A percentile compares a stretch with the other conserved stretches of the same genome.
phyloP scores from a whole-genome alignment of 2,329 filamentous ascomycete species.

The Neocucurbitaria cava region DNA sequence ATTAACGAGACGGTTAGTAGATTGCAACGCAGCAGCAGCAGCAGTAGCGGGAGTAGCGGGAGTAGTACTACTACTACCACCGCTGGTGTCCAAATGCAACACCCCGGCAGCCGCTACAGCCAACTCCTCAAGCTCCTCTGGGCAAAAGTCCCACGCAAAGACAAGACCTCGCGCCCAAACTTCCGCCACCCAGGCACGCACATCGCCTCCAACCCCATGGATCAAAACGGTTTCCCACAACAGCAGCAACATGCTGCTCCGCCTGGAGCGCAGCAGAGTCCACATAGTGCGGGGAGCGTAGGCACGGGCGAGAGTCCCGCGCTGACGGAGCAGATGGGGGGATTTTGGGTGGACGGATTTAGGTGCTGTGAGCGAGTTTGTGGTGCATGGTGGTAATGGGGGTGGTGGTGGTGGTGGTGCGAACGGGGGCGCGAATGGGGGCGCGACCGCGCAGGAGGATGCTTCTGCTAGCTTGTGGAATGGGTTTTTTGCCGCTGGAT shows the following conservation, averaged over 20 bases:
- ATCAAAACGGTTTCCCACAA: slow-evolving; percentile 32
- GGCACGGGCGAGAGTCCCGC: slow-evolving; percentile 50
- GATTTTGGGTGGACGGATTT: slow-evolving; percentile 60
- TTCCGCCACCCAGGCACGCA: slow-evolving; percentile 44
- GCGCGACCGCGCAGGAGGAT: slow-evolving; percentile 34
- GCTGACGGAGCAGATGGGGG: slow-evolving; percentile 55
- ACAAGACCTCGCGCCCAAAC: slow-evolving; percentile 31
- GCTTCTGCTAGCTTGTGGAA: slow-evolving; percentile 41
- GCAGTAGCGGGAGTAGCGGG: slow-evolving; percentile 46
- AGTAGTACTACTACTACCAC: no score
- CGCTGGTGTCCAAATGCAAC: no score
- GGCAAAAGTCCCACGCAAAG: slow-evolving; percentile 53
- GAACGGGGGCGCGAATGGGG: no score
- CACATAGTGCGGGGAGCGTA: slow-evolving; percentile 43
- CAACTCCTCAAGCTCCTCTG: slow-evolving; percentile 56
- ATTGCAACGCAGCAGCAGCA: slow-evolving; percentile 54
- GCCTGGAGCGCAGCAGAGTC: slow-evolving; percentile 19
- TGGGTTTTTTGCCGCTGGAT: slow-evolving; percentile 48
- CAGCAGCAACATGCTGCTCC: no score
- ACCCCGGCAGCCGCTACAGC: slow-evolving; percentile 56
- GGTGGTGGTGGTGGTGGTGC: no score
- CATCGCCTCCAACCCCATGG: slow-evolving; percentile 34
- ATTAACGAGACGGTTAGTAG: slow-evolving; percentile 55
- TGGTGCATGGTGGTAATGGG: slow-evolving; percentile 55
- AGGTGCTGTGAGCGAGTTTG: slow-evolving; percentile 57